Evolutionary conservation across 2,329 filamentous ascomycete genomes (phyloP).

Genomic region (Hypoxylon sp.): DNA sequence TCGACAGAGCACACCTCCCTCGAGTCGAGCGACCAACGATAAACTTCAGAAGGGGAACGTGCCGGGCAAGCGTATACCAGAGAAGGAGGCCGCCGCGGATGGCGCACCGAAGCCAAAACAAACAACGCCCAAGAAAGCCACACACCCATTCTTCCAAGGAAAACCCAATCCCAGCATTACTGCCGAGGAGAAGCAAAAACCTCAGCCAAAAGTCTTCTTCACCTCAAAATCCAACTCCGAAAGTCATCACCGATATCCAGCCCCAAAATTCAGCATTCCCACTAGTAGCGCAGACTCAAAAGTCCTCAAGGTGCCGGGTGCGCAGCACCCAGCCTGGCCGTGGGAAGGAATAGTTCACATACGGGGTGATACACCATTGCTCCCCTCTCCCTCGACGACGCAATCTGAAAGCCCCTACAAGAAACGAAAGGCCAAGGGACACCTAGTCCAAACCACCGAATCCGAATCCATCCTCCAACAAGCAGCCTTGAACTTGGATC

Average conservation of each 20-base stretch:
- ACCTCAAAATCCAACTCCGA: constrained; percentile 67
- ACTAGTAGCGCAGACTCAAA: constrained; percentile 59
- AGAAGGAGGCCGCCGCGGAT: constrained; percentile 29
- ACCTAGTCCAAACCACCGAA: constrained; percentile 54
- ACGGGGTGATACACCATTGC: constrained; percentile 57
- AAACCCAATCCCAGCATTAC: constrained; percentile 56
- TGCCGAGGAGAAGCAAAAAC: constrained; percentile 40
- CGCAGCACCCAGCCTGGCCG: constrained; percentile 78
- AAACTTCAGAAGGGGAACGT: constrained; percentile 20
- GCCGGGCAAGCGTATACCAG: constrained; percentile 32
- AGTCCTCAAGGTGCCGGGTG: constrained; percentile 72
- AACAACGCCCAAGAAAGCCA: constrained; percentile 40
- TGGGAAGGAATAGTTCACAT: constrained; percentile 73
- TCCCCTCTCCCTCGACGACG: background rate
- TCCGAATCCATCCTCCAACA: constrained; percentile 59
- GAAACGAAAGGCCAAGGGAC: constrained; percentile 64
- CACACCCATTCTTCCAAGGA: constrained; percentile 75
- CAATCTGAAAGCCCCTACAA: constrained; percentile 6
- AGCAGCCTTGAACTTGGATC: constrained; percentile 55
- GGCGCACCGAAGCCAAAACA: constrained; percentile 36
- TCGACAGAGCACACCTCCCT: constrained; percentile 31
- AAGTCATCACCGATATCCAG: constrained; percentile 53
- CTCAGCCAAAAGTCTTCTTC: constrained; percentile 55
- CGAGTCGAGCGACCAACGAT: constrained; percentile 19
- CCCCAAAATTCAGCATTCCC: constrained; percentile 51